Evolutionary conservation across 2,329 filamentous ascomycete species (phyloP).

Genomic region (Alternaria sp.): DNA sequence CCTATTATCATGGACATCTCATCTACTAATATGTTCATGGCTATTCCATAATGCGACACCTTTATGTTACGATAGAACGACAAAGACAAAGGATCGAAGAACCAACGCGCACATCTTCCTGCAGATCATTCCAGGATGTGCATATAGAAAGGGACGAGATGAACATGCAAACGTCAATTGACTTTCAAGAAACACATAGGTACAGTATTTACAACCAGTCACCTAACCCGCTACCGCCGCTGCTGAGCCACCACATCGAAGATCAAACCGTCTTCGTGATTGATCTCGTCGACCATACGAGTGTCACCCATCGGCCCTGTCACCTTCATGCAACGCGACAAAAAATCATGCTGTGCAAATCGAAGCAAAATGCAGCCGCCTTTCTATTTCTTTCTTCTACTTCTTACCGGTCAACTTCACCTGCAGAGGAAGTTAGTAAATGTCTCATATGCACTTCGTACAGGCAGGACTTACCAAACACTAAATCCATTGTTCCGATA

Average conservation of each 20-base stretch:
- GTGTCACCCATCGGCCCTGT: neutral
- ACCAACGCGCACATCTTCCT: neutral
- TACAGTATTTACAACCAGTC: slow-evolving; percentile 37
- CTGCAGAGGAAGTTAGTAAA: too few relatives aligned
- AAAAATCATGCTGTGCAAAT: neutral
- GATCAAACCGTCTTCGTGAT: neutral
- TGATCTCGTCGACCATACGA: neutral
- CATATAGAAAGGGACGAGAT: neutral
- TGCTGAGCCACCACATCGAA: neutral
- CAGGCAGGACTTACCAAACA: slow-evolving; percentile 44
- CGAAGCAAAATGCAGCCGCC: neutral
- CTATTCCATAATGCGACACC: neutral
- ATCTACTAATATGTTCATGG: neutral
- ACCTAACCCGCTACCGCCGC: neutral
- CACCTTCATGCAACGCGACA: neutral
- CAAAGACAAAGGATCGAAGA: neutral
- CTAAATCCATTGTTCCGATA: slow-evolving; percentile 65
- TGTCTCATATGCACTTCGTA: neutral
- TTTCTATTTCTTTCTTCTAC: neutral
- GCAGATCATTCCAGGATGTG: neutral
- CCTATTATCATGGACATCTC: neutral
- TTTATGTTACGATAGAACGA: neutral
- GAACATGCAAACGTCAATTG: slow-evolving; percentile 25
- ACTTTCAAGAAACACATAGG: slow-evolving; percentile 24
- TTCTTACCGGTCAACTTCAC: neutral